Evolutionary conservation across 139 green algal species (phyloP), one percentile per base, ranked within the genome.

Genomic region (Deuterostichococcus epilithicus): DNA sequence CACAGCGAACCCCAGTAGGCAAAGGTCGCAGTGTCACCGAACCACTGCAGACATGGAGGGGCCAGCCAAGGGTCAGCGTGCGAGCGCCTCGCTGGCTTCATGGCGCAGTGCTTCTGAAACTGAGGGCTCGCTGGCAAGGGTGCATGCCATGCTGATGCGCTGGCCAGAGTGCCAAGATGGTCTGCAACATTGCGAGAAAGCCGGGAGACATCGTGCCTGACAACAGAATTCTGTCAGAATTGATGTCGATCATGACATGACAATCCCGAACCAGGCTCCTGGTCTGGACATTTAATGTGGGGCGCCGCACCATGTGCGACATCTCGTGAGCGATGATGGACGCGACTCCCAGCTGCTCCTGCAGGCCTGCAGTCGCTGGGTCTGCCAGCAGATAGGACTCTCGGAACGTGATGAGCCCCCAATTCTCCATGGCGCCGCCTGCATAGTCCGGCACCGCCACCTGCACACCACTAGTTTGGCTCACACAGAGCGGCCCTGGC

Each of bases 381-480:
- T 90, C 76, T 25, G 92, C 80, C 76, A 97, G 80, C 76, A 97
- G 83, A 0, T 75, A 84, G 3, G 85, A 88, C 76, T 97, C 90
- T 23, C 91, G 66, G 76, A 45, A 77, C 0, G 87, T 91, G 45
- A 95, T 83, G 26, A 95, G 82, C 32, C 90, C 95, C 92, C 92
- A 98, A 82, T 98, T 98, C 85, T 98, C 95, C 95, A 98, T 98
- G 22, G 94, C 91, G 4, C 95, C 93, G 6, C 89, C 91, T 39
- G 84, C 83, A 80, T 98, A 98, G 73, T 94, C 89, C 8, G 95
- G 95, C 35, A 98, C 91, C 4, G 87, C 95, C 30, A 97, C 52
- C 52, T 63, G 52, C 8, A 63, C 18, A 52, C 10, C 42, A 52
- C 42, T 52, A 8, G 42, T 52, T 52, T 52, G 13, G 13, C 13